These are phyloP conservation scores for Extremus antarcticus DNA, from an alignment of 495 filamentous ascomycete species.

Conservation along the genomic window DNA sequence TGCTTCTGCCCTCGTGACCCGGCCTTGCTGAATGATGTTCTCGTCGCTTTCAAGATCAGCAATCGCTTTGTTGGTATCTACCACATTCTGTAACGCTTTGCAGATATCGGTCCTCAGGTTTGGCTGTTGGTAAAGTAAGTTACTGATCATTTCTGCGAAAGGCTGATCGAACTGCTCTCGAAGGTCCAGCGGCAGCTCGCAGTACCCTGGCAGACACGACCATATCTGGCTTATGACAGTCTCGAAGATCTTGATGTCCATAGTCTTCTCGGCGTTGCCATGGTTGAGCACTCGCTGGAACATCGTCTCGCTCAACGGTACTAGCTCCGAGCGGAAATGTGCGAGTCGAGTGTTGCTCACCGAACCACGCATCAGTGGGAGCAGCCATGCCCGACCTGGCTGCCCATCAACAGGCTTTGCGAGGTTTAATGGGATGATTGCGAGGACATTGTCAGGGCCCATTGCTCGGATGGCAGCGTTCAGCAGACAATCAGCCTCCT, in stretches of 20 bases:
- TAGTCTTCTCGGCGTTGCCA: conserved; percentile 66
- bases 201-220: conserved; percentile 90
- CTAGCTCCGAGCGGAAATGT: conserved; percentile 76
- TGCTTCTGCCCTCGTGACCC: conserved; percentile 64
- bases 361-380: conserved; percentile 77
- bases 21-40: conserved; percentile 56
- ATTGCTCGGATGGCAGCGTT: conserved; percentile 76
- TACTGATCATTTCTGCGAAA: conserved; percentile 87
- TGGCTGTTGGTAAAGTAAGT: conserved; percentile 82
- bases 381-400: conserved; percentile 83
- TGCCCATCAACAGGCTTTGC: conserved; percentile 60
- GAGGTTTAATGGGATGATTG: conserved; percentile 76
- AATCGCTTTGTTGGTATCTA: conserved; percentile 83
- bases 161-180: conserved; percentile 57
- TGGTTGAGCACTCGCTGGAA: conserved; percentile 80
- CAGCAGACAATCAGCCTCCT: conserved; percentile 83
- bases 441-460: conserved; percentile 72
- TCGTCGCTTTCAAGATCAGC: conserved; percentile 46
- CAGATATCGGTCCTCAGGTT: conserved; percentile 80
- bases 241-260: conserved; percentile 95
- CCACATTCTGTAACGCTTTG: conserved; percentile 67
- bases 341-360: conserved; percentile 72
- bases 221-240: conserved; percentile 92
- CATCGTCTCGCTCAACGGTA: conserved; percentile 79
- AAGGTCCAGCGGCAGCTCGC: conserved; percentile 77